phyloP scores from a whole-genome alignment of 2,329 filamentous ascomycete species.

The Talaromyces islandicus region DNA sequence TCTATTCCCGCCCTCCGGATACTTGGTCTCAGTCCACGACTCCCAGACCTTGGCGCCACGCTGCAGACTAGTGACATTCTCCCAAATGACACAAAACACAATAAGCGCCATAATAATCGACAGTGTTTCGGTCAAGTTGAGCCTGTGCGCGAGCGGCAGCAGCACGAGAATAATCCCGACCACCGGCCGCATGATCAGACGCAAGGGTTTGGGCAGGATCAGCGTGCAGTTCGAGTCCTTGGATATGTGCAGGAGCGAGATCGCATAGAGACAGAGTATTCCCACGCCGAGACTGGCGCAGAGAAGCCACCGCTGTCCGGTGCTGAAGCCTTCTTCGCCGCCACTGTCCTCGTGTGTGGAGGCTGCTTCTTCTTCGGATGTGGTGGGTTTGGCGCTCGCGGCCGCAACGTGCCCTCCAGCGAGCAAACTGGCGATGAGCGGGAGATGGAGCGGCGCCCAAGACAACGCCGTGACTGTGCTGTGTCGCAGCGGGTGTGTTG shows the following conservation, averaged over 20 bases:
- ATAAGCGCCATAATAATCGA: slow-evolving; percentile 40
- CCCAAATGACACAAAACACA: slow-evolving; percentile 40
- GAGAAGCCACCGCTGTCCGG: slow-evolving; percentile 43
- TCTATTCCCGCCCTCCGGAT: slow-evolving; percentile 16
- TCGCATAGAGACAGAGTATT: slow-evolving; percentile 35
- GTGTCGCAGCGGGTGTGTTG: slow-evolving; percentile 42
- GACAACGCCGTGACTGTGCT: slow-evolving; percentile 41
- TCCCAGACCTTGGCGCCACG: slow-evolving; percentile 22
- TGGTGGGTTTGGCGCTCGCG: slow-evolving; percentile 24
- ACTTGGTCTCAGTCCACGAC: slow-evolving; percentile 22
- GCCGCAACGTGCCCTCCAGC: slow-evolving; percentile 45
- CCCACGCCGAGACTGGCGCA: slow-evolving; percentile 43
- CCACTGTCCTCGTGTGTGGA: no score
- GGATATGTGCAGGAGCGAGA: slow-evolving; percentile 36
- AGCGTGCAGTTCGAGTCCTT: slow-evolving; percentile 28
- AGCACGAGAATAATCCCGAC: slow-evolving; percentile 32
- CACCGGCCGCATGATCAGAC: slow-evolving; percentile 24
- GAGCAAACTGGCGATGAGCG: slow-evolving; percentile 41
- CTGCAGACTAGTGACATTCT: slow-evolving; percentile 31
- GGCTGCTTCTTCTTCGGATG: background rate
- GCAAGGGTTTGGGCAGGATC: slow-evolving; percentile 26
- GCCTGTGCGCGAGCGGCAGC: slow-evolving; percentile 26
- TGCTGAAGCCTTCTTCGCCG: slow-evolving; percentile 32
- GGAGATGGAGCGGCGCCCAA: slow-evolving; percentile 43
- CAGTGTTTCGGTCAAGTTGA: slow-evolving; percentile 34